Evolutionary conservation across 192 early-diverging fungal genomes (phyloP), one percentile per base, ranked within the genome.

Genomic region (Glomus cerebriforme): DNA sequence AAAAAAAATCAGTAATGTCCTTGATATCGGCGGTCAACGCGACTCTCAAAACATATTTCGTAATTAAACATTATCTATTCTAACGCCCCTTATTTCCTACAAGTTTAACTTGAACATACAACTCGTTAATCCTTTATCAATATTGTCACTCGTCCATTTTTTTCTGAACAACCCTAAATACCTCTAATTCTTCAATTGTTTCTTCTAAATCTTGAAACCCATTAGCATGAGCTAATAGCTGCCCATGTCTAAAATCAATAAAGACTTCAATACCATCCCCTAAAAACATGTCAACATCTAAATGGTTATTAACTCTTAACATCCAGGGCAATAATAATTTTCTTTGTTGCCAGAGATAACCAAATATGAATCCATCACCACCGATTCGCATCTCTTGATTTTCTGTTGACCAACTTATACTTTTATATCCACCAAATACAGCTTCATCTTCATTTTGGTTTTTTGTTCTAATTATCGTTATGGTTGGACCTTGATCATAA

Each of bases 381-480:
- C 66, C 66, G 13, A 32, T 22, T n/a, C 34, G 17, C 29, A 35
- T 37, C 22, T 68, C 22, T n/a, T 37, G 32, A 37, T 68, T 37
- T n/a, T 68, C 66, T 2, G 31, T 37, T 31, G 66, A 68, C 66
- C 66, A 68, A 68, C 66, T 68, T 13, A 68, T 37, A n/a, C 31
- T 34, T 37, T 68, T 68, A 35, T 37, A 68, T 24, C 66, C 66
- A 35, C 66, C 66, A 68, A 68, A 68, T 24, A 68, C 66, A 31
- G 34, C 66, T 37, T 68, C 66, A 68, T 68, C 66, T 37, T 68
- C 66, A 10, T 68, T 68, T 37, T 37, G 31, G 39, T 68, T 68
- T 68, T 68, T 68, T 9, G 66, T 68, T 68, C 66, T 68, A n/a
- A 68, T 68, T 32, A 68, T 37, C 9, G 66, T 68, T 19, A 68